Evolutionary conservation across 2,329 filamentous ascomycete genomes (phyloP).

Genomic region (Huntiella decipiens): DNA sequence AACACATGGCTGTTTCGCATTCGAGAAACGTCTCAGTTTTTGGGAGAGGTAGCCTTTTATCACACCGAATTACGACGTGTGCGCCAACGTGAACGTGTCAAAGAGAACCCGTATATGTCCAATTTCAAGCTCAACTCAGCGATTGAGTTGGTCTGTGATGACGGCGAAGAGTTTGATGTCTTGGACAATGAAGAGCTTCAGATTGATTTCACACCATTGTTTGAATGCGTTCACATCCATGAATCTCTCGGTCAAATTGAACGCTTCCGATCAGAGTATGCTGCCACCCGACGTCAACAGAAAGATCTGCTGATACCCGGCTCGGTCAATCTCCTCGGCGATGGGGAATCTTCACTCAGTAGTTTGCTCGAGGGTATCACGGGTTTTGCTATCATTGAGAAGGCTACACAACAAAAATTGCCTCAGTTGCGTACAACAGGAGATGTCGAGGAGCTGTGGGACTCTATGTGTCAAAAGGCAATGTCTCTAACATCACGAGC

Average conservation of each 20-base stretch:
- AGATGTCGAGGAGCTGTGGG: conserved; percentile 94
- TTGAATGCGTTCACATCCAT: conserved; percentile 91
- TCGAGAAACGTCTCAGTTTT: conserved; percentile 83
- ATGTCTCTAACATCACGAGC: conserved; percentile 67
- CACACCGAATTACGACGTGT: conserved; percentile 76
- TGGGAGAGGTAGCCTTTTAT: conserved; percentile 92
- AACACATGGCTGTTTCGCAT: conserved; percentile 96
- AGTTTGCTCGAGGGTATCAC: conserved; percentile 83
- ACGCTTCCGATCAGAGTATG: conserved; percentile 78
- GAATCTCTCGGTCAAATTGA: conserved; percentile 85
- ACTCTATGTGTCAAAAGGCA: conserved; percentile 84
- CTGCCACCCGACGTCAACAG: conserved; percentile 73
- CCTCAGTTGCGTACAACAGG: conserved; percentile 64
- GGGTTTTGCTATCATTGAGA: conserved; percentile 91
- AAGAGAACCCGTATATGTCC: conserved; percentile 53
- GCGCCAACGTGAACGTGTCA: conserved; percentile 64
- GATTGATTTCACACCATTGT: conserved; percentile 84
- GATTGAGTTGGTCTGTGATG: conserved; percentile 87
- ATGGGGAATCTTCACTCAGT: conserved; percentile 73
- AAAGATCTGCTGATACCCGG: conserved; percentile 75
- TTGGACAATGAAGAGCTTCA: conserved; percentile 88
- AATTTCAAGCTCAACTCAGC: conserved; percentile 89
- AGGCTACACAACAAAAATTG: conserved; percentile 72
- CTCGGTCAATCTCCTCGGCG: conserved; percentile 56
- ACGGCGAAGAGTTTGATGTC: conserved; percentile 88